Base-by-base conservation (phyloP, 805 yeast genomes). In the Metschnikowia continentalis region DNA sequence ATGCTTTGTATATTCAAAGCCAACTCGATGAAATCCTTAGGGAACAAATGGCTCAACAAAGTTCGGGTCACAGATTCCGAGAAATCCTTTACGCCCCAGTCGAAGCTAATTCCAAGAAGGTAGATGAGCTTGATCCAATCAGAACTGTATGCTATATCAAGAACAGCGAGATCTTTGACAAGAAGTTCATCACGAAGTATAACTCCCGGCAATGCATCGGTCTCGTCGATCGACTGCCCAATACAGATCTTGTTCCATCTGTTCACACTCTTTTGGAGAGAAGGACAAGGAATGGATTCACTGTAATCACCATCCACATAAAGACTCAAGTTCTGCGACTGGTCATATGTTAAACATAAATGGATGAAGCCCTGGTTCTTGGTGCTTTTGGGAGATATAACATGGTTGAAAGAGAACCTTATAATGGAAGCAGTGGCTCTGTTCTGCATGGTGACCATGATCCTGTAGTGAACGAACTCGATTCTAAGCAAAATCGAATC, bases 41-140 rank as follows among this genome's bases (percentile, higher is more conserved):
- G 52, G 26, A 41, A 36, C 22, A 53, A 38, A n/a, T 32, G 35
- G 43, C 41, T 41, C 47, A 53, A 48, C 33, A 53, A 46, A 4
- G 26, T 41, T 8, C 17, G 35, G n/a, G 68, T 58, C 11, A 77
- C 64, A 15, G 67, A 69, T 7, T 58, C 60, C 4, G 68, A 52
- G 37, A 67, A 61, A 7, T 72, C 76, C 41, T 68, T 64, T 47
- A 60, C 79, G 14, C 77, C 68, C 72, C 83, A 82, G n/a, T 67
- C 67, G 39, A 72, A 76, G 0, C 80, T 84, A 19, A 68, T 47
- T 0, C 77, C 76, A 44, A 84, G 61, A 46, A 67, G 67, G 54
- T 70, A 76, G 0, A 82, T 67, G 3, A 79, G 54, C 23, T 69
- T 61, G 0, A 81, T 67, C 88, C 88, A 83, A 50, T 79, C 83